phyloP scores from a whole-genome alignment of 768 basidiomycete species.

The Lentinula lateritia region DNA sequence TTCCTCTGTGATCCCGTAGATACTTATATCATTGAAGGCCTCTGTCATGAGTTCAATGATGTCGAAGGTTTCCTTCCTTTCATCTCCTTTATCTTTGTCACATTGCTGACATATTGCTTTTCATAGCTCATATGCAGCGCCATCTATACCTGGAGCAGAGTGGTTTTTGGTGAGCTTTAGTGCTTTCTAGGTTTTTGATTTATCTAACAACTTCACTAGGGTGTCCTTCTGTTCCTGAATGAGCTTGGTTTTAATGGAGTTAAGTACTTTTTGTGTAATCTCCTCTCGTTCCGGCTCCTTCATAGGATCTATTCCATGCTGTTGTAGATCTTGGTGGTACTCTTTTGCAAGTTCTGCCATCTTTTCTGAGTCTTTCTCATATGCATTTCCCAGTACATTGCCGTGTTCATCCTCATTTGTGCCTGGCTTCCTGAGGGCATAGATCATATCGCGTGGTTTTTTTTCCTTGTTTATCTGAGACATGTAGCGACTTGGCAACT shows the following conservation, averaged over 20 bases:
- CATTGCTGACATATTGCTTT: background rate
- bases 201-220: background rate
- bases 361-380: conserved; percentile 15
- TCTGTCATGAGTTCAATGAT: background rate
- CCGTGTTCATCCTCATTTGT: background rate
- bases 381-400: background rate
- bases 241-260: background rate
- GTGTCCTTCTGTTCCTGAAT: background rate
- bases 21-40: conserved; percentile 12
- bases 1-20: background rate
- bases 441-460: conserved; percentile 15
- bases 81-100: conserved; percentile 8
- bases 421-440: background rate
- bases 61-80: conserved; percentile 1
- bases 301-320: conserved; percentile 1
- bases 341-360: conserved; percentile 27
- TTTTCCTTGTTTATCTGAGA: background rate
- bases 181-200: background rate
- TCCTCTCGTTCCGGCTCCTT: background rate
- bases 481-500: conserved; percentile 17
- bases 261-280: background rate
- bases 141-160: conserved; percentile 5
- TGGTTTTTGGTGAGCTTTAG: conserved; percentile 2
- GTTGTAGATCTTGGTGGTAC: conserved; percentile 24
- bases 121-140: conserved; percentile 13